These are phyloP conservation scores for Malassezia restricta DNA, from an alignment of 1,284 basidiomycete species.

Conservation along the genomic window DNA sequence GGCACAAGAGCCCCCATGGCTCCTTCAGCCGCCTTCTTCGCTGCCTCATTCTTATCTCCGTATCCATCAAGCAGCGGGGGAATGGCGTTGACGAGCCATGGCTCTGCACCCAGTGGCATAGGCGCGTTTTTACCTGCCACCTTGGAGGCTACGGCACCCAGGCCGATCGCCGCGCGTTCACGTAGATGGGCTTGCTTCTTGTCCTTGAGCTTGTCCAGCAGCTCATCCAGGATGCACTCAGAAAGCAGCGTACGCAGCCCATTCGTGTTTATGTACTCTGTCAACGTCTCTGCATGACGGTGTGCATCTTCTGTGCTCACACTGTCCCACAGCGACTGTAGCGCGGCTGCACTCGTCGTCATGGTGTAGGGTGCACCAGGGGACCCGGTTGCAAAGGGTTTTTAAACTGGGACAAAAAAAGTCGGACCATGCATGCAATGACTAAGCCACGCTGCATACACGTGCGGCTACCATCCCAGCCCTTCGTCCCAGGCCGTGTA, in stretches of 20 bases:
- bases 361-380: neutral
- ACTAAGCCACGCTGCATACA: neutral
- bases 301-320: conserved; percentile 13
- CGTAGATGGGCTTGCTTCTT: conserved; percentile 76
- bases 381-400: conserved; percentile 7
- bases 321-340: conserved; percentile 47
- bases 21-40: conserved; percentile 64
- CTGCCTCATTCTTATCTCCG: conserved; percentile 89
- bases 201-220: conserved; percentile 60
- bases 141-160: conserved; percentile 45
- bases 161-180: conserved; percentile 72
- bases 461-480: neutral
- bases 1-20: conserved; percentile 79
- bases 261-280: conserved; percentile 42
- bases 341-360: neutral
- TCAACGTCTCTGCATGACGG: conserved; percentile 45
- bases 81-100: conserved; percentile 69
- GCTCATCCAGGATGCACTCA: conserved; percentile 45
- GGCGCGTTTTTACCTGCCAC: conserved; percentile 50
- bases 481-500: conserved; percentile 14
- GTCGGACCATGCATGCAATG: neutral
- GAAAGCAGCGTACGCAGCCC: conserved; percentile 41
- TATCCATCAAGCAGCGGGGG: conserved; percentile 70
- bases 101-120: conserved; percentile 58
- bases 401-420: neutral